Evolutionary conservation across 148 eudicot genomes (phyloP).

Genomic region (Vaccinium macrocarpon): DNA sequence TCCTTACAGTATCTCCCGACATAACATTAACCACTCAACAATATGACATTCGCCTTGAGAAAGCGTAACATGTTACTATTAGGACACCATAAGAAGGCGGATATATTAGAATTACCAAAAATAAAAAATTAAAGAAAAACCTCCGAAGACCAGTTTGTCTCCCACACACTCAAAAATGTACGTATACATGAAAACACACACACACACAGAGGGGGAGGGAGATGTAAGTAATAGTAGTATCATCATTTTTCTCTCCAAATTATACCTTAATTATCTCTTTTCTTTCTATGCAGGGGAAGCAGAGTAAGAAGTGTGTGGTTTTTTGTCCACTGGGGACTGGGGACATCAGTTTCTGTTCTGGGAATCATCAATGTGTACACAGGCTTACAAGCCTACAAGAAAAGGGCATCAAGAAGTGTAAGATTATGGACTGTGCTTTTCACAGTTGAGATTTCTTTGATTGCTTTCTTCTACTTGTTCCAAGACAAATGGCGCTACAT

Average conservation of each 20-base stretch:
- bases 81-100: too few relatives aligned
- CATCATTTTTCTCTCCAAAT: neutral
- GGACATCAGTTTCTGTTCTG: conserved; percentile 46
- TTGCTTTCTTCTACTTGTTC: conserved; percentile 53
- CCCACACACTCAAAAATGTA: neutral
- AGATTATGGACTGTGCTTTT: conserved; percentile 59
- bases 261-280: neutral
- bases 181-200: too few relatives aligned
- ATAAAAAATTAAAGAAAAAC: neutral
- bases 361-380: conserved; percentile 71
- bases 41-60: too few relatives aligned
- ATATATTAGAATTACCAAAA: too few relatives aligned
- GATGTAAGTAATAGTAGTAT: neutral
- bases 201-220: neutral
- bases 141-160: neutral
- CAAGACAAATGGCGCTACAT: conserved; percentile 76
- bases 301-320: conserved; percentile 65
- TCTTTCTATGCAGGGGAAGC: conserved; percentile 45
- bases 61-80: too few relatives aligned
- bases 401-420: conserved; percentile 38
- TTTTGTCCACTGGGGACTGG: conserved; percentile 65
- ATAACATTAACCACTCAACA: too few relatives aligned
- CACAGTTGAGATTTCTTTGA: conserved; percentile 45
- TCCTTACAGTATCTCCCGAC: too few relatives aligned
- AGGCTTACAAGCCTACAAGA: conserved; percentile 68